Evolutionary conservation across 2,329 filamentous ascomycete genomes (phyloP).

Genomic region (Hortaea werneckii): DNA sequence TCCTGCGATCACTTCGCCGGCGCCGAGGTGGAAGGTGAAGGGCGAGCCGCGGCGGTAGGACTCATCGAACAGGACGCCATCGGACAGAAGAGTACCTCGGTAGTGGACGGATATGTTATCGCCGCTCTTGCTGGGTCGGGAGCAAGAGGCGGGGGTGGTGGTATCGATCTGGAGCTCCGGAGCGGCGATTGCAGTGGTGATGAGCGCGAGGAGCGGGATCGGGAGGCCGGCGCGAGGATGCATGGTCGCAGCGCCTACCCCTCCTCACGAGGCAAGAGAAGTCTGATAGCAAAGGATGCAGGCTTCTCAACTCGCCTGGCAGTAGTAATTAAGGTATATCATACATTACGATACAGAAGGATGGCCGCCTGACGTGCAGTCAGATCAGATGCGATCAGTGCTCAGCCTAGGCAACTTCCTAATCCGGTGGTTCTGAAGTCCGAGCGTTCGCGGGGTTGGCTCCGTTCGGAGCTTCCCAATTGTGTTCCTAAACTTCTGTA

Average conservation of each 20-base stretch:
- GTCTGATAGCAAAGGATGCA: no score
- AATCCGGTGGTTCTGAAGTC: no score
- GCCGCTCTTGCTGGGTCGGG: constrained; percentile 34
- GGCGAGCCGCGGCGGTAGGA: constrained; percentile 68
- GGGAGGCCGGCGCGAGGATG: constrained; percentile 8
- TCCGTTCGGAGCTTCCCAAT: no score
- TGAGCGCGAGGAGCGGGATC: constrained; percentile 10
- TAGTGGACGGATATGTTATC: constrained; percentile 41
- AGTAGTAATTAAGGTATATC: no score
- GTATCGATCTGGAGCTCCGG: constrained; percentile 29
- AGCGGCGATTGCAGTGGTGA: constrained; percentile 6
- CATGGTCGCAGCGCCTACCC: constrained; percentile 4
- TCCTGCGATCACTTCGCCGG: constrained; percentile 79
- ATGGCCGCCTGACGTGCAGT: no score
- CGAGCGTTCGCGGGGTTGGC: no score
- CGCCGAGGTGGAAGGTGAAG: constrained; percentile 69
- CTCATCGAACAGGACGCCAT: constrained; percentile 75
- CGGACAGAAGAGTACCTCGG: constrained; percentile 39
- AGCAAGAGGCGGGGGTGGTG: constrained; percentile 32
- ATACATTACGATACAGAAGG: no score
- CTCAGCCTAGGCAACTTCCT: no score
- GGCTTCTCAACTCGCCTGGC: no score
- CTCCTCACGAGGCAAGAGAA: no score
- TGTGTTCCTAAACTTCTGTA: no score
- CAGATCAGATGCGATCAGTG: no score